Base-by-base conservation (phyloP, 2,329 filamentous ascomycete species). In the Exophiala viscosa region DNA sequence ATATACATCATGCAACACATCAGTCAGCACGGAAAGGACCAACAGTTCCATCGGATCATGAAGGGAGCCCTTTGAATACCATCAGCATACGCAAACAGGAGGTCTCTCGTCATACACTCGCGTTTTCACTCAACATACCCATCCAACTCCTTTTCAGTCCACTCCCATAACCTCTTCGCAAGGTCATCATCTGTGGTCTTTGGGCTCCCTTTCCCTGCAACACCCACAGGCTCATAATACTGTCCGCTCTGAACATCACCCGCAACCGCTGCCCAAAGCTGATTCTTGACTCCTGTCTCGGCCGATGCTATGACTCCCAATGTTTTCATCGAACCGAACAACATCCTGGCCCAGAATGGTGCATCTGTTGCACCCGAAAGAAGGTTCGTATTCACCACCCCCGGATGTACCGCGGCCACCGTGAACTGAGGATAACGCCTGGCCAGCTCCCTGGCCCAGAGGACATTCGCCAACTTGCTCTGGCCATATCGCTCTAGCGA, bases 381-480 rank as follows among this genome's bases (percentile, higher is more conserved):
- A 9, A 78, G 54, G 33, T 76, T 71, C 1, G 76, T 78, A 9
- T 68, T 54, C 18, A 78, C 73, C n/a, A 75, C 66, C 5, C 78
- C 78, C 0, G 78, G 78, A 52, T 80, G 76, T 3, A 78, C 55
- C 0, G 71, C 65, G 0, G 74, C 70, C 13, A 65, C 66, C 0
- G 69, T 76, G 45, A 80, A 69, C 5, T 66, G 45, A 1, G 77
- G 77, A 55, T 79, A 75, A 0, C 66, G 67, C 13, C 62, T 55
- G 0, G 73, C 73, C 5, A 79, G 65, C 23, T 72, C 67, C 9
- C 65, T 61, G 0, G 73, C 66, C 59, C 71, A 78, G 0, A 79
- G 69, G 7, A 80, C 65, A 41, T 79, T 79, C 2, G 76, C 75
- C 7, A 80, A 67, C 57, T 80, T 80, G 35, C 69, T 71, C 40